These are phyloP conservation scores for Ramularia collo-cygni DNA, from an alignment of 2,329 filamentous ascomycete genomes.

Conservation along the genomic window DNA sequence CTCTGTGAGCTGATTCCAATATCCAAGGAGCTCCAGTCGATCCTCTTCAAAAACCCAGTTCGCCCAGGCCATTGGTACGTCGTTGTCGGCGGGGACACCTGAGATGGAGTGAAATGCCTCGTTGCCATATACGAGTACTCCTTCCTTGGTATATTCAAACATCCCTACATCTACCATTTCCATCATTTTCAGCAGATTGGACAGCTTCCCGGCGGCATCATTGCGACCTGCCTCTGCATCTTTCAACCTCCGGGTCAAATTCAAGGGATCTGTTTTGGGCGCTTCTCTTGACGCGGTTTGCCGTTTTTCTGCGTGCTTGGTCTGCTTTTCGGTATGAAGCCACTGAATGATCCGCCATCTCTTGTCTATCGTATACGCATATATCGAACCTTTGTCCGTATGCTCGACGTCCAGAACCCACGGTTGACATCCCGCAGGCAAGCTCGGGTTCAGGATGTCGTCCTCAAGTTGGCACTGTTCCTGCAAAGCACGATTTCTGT, in stretches of 20 bases:
- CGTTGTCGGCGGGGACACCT: conserved; percentile 10
- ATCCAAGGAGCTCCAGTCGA: conserved; percentile 3
- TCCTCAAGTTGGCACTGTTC: conserved; percentile 4
- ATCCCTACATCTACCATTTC: conserved; percentile 20
- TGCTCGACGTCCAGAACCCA: not conserved
- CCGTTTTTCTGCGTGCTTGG: not conserved
- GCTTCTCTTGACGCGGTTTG: not conserved
- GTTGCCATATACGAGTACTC: conserved; percentile 17
- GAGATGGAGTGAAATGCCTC: conserved; percentile 16
- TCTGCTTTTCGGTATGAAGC: conserved; percentile 2
- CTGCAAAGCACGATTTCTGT: conserved; percentile 6
- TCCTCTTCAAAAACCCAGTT: conserved; percentile 17
- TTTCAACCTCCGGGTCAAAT: conserved; percentile 3
- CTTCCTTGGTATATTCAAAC: conserved; percentile 16
- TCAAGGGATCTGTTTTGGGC: not conserved
- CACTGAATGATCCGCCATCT: conserved; percentile 14
- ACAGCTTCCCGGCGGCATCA: conserved; percentile 9
- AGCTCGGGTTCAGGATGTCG: conserved; percentile 6
- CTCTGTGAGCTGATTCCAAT: conserved; percentile 10
- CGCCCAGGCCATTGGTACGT: conserved; percentile 7
- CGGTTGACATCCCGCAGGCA: not conserved
- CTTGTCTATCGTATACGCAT: conserved; percentile 11
- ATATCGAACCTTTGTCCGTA: not conserved
- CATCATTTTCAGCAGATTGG: conserved; percentile 14
- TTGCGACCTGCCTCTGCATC: conserved; percentile 11